phyloP scores from a whole-genome alignment of 768 basidiomycete genomes.

The Sarcodon sp. region DNA sequence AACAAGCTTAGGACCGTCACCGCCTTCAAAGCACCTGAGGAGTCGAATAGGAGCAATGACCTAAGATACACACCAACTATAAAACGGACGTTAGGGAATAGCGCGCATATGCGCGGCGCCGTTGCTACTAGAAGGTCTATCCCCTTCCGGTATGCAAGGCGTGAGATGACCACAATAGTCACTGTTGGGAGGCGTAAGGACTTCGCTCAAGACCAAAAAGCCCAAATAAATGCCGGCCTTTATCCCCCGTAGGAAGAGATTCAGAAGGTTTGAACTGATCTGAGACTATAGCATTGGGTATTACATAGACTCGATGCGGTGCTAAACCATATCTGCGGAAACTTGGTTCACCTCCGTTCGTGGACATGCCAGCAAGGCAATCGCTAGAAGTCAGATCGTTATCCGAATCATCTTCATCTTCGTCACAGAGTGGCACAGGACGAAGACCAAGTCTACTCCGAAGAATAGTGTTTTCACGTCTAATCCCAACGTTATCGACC shows the following conservation, averaged over 20 bases:
- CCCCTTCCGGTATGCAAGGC: slow-evolving; percentile 91
- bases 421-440: not conserved
- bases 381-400: not conserved
- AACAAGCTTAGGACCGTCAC: slow-evolving; percentile 90
- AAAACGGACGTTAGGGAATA: slow-evolving; percentile 81
- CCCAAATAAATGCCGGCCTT: not conserved
- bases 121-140: slow-evolving; percentile 91
- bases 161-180: slow-evolving; percentile 82
- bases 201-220: not conserved
- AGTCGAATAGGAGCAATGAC: not conserved
- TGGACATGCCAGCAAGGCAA: not conserved
- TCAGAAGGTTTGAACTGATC: slow-evolving; percentile 71
- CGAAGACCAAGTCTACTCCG: slow-evolving; percentile 56
- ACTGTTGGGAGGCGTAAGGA: slow-evolving; percentile 30
- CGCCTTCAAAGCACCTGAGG: slow-evolving; percentile 37
- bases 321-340: not conserved
- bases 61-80: slow-evolving; percentile 51
- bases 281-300: slow-evolving; percentile 85
- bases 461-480: slow-evolving; percentile 95
- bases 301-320: slow-evolving; percentile 68
- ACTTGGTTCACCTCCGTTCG: not conserved
- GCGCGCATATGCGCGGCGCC: slow-evolving; percentile 77
- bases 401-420: not conserved
- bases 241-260: slow-evolving; percentile 4
- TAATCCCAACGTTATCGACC: slow-evolving; percentile 14